Evolutionary conservation across 208 protist genomes (phyloP), one percentile per base, ranked within the genome.

Genomic region (Novymonas esmeraldas): DNA sequence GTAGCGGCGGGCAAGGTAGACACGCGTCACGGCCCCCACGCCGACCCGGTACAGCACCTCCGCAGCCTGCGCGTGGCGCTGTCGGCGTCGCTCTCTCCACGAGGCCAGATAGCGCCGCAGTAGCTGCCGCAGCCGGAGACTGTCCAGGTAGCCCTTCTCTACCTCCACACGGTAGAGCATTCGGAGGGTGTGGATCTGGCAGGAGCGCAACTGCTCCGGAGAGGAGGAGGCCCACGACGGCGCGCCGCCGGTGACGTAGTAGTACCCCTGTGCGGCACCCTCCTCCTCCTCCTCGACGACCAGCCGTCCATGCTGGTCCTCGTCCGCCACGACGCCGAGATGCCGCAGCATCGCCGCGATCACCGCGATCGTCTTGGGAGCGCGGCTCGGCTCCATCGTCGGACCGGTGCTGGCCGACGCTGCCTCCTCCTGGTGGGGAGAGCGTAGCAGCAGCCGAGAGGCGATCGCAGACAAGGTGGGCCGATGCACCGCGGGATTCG

Each of bases 1-100:
- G 64, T 86, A 86, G 31, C 69, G 81, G 13, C 70, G 70, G 2
- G 81, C 81, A 0, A 86, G 65, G 63, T 68, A 76, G 14, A 82
- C 67, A 48, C 81, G 71, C 6, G 71, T 73, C 31, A 82, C 42
- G 36, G 76, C 69, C 1, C 66, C 81, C 3, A 48, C 61, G 16
- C 65, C 76, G 18, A 86, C 48, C 6, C 81, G 73, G 31, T 52
- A 57, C 6, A 86, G 50, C 61, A 70, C 56, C 52, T 28, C 45
- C 3, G 70, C 70, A 4, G 81, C 81, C 14, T 65, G 22, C 6
- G 29, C 51, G 22, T 68, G 66, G 2, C 70, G 72, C 59, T 50
- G 36, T 33, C 44, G 39, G 0, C 71, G 65, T 0, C 70, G 71
- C 56, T 48, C 66, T 28, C 65, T 45, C 79, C 79, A 80, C 6